Conservation (phyloP, 1,284 basidiomycete genomes). For the Rhodotorula sp. region DNA sequence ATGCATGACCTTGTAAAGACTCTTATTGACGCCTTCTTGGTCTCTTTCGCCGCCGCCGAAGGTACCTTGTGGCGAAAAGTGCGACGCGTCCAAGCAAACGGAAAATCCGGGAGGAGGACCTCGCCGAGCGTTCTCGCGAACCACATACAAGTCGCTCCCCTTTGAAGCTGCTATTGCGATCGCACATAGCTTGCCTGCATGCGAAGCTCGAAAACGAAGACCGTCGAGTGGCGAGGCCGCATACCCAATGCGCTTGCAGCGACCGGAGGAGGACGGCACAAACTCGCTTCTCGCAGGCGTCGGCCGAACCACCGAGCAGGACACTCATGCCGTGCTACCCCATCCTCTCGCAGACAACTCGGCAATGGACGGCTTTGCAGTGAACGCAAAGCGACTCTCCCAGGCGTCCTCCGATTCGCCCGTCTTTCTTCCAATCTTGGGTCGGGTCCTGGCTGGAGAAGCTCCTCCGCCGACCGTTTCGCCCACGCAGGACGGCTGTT, state of each 20-base stretch:
- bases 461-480: not conserved
- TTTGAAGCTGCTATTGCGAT: too few species aligned
- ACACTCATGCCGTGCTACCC: not conserved
- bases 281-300: not conserved
- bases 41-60: too few species aligned
- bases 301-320: not conserved
- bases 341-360: constrained; percentile 18
- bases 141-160: too few species aligned
- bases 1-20: too few species aligned
- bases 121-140: not conserved
- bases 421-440: constrained; percentile 3
- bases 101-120: not conserved
- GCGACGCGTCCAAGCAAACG: too few species aligned
- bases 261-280: not conserved
- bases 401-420: not conserved
- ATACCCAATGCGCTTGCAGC: too few species aligned
- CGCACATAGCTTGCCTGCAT: too few species aligned
- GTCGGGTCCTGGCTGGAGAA: constrained; percentile 11
- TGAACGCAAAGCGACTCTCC: not conserved
- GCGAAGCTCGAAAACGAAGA: too few species aligned
- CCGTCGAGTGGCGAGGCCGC: not conserved
- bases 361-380: constrained; percentile 18
- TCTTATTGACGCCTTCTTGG: too few species aligned
- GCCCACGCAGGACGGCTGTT: not conserved
- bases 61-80: too few species aligned